Base-by-base conservation (phyloP, 108 stramenopile genomes). In the Skeletonema menzelii region DNA sequence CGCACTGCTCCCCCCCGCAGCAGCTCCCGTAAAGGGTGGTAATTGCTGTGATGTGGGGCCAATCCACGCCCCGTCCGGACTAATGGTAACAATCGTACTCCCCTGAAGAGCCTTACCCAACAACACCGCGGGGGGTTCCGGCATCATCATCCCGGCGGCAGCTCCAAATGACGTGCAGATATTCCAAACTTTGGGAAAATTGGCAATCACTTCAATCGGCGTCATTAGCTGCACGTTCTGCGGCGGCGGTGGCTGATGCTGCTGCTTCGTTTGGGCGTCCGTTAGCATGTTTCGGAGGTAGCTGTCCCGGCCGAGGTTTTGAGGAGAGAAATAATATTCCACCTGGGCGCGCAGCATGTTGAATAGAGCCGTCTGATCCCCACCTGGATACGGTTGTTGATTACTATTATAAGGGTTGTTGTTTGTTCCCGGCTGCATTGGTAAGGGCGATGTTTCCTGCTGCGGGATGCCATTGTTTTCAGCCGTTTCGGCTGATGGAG, bases 311-410 rank as follows among this genome's bases (percentile, higher is more conserved):
- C 71, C 55, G 22, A 88, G 63, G 55, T 88, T 88, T 68, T 86
- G 77, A 20, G 77, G 79, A 53, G 80, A 82, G 60, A 88, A 88
- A 58, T 88, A 88, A 70, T 84, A 88, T 65, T 88, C 88, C 27
- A 86, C 81, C 60, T 88, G 88, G 38, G 61, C 44, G 22, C 79
- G 69, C 4, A 84, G 70, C 37, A 70, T 61, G 55, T 63, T 58
- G 56, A 62, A 66, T 35, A 80, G 61, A 30, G 42, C 67, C 14
- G 15, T 15, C n/a, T 53, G 49, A 53, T 53, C 49, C 0, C 49
- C 49, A 22, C 49, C 49, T 42, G 40, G 40, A 42, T 42, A n/a
- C 35, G 10, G 35, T 12, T 37, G 35, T 11, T 10, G 8, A 37
- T 2, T 37, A 37, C 11, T 37, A 11, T 8, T 12, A 12, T 37